Conservation (phyloP, 371 early-diverging fungal genomes). For the Batkoa obscura region DNA sequence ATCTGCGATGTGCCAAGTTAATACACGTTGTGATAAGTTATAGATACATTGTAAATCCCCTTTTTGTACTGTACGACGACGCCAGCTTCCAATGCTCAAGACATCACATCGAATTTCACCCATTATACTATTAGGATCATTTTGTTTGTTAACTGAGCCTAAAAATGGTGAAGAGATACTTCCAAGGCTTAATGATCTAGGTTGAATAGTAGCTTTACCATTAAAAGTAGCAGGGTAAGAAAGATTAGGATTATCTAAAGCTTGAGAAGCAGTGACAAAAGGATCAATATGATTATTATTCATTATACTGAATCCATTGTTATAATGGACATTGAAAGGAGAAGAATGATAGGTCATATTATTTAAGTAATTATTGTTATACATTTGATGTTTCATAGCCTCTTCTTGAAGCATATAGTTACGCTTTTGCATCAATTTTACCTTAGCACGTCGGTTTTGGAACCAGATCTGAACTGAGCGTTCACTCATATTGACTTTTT, state of each 20-base stretch:
- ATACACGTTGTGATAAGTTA: constrained; percentile 22
- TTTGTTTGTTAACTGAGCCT: too few species aligned
- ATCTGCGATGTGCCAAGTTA: constrained; percentile 51
- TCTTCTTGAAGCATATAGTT: constrained; percentile 24
- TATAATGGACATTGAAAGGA: neutral
- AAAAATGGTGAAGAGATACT: neutral
- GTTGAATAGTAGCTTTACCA: too few species aligned
- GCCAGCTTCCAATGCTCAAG: constrained; percentile 53
- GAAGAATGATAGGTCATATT: neutral
- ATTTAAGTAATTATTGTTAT: neutral
- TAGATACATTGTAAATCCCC: constrained; percentile 36
- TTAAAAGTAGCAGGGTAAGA: neutral
- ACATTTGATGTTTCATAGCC: constrained; percentile 10
- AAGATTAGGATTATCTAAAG: neutral
- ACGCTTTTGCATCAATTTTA: constrained; percentile 43
- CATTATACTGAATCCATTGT: too few species aligned
- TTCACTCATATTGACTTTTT: constrained; percentile 78
- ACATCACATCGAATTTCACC: constrained; percentile 26
- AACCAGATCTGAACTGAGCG: constrained; percentile 98
- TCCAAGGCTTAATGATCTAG: neutral
- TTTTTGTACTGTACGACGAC: constrained; percentile 17
- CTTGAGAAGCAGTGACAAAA: neutral
- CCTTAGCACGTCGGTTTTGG: constrained; percentile 94
- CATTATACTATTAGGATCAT: neutral
- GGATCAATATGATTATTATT: too few species aligned